Conservation (phyloP, 169 alveolate genomes). For the Plasmodium gallinaceum region DNA sequence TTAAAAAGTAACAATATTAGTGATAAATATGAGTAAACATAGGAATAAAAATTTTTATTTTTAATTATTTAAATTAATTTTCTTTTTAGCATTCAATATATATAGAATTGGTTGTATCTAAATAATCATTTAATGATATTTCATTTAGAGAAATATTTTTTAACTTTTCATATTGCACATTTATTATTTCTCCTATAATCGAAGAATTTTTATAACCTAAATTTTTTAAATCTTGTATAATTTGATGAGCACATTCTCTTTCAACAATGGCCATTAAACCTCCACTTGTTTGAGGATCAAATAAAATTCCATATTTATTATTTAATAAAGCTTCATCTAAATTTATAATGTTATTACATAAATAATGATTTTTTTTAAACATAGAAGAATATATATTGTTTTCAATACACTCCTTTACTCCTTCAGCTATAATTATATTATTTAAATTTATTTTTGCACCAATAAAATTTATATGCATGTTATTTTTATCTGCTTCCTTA, state of each 20-base stretch:
- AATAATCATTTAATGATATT: conserved; percentile 38
- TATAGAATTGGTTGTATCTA: conserved; percentile 54
- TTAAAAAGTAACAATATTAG: too few species aligned
- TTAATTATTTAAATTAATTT: neutral
- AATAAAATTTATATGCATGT: conserved; percentile 19
- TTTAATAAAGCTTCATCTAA: conserved; percentile 53
- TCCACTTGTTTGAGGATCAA: conserved; percentile 79
- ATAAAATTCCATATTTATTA: conserved; percentile 66
- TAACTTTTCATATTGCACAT: conserved; percentile 62
- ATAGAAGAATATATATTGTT: conserved; percentile 75
- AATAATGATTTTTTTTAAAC: conserved; percentile 75
- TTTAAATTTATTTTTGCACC: conserved; percentile 71
- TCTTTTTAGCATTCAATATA: conserved; percentile 41
- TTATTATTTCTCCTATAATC: conserved; percentile 74
- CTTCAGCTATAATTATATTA: conserved; percentile 55
- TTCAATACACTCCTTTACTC: conserved; percentile 71
- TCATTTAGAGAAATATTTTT: conserved; percentile 27
- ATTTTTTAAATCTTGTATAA: conserved; percentile 53
- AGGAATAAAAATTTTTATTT: neutral
- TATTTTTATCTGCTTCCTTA: neutral
- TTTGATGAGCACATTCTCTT: conserved; percentile 33
- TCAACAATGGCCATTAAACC: conserved; percentile 74
- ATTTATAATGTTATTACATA: conserved; percentile 76
- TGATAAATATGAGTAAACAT: too few species aligned
- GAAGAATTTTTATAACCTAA: conserved; percentile 66